phyloP scores from a whole-genome alignment of 2,329 filamentous ascomycete genomes.

The Aureobasidium sp. region DNA sequence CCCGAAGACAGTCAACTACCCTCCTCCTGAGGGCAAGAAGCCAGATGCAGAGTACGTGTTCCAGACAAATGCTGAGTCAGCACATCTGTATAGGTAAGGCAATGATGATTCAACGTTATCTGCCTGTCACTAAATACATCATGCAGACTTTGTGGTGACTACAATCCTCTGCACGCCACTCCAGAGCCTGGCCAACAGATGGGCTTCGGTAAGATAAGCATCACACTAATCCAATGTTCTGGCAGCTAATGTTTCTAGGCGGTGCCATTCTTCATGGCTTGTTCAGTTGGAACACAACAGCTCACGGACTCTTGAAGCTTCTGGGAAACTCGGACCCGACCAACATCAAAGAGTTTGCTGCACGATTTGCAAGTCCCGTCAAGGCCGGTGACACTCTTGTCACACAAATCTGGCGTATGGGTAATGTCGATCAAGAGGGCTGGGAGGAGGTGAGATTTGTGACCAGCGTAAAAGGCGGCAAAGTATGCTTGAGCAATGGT shows the following conservation, averaged over 20 bases:
- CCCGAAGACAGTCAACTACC: conserved; percentile 68
- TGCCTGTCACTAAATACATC: not conserved
- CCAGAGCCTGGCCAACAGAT: conserved; percentile 79
- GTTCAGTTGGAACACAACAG: conserved; percentile 75
- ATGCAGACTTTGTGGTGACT: conserved; percentile 68
- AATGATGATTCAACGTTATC: conserved; percentile 20
- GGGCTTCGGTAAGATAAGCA: conserved; percentile 57
- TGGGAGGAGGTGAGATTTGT: conserved; percentile 81
- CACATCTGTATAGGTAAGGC: conserved; percentile 58
- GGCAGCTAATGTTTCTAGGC: conserved; percentile 25
- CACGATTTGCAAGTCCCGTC: conserved; percentile 77
- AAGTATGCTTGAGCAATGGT: conserved; percentile 81
- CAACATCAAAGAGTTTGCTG: conserved; percentile 83
- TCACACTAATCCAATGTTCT: not conserved
- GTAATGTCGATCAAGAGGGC: conserved; percentile 52
- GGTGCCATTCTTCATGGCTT: conserved; percentile 84
- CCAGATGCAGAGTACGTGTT: conserved; percentile 64
- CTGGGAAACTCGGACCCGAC: conserved; percentile 69
- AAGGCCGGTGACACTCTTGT: conserved; percentile 74
- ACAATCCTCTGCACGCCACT: conserved; percentile 85
- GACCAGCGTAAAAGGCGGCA: conserved; percentile 68
- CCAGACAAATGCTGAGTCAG: conserved; percentile 63
- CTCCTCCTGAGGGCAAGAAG: conserved; percentile 61
- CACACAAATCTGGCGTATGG: conserved; percentile 73
- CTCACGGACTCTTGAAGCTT: conserved; percentile 62